Base-by-base conservation (phyloP, 2,329 filamentous ascomycete genomes). In the Aspergillus pseudonomiae region DNA sequence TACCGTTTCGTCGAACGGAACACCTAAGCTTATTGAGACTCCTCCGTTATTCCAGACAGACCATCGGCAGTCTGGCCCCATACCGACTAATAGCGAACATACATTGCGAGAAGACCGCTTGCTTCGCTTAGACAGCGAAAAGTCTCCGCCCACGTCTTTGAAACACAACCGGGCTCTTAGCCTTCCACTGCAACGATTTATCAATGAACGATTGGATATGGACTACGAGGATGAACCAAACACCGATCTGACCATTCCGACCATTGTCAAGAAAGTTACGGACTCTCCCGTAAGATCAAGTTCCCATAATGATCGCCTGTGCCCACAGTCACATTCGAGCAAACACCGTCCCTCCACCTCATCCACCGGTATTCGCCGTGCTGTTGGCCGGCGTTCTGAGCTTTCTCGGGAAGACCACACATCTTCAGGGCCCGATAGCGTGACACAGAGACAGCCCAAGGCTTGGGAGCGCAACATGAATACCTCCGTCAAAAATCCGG, bases 141-240 rank as follows among this genome's bases (percentile, higher is more conserved):
- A 72, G 53, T 39, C 70, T 5, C 65, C 68, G 28, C 64, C 67
- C 26, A 61, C 70, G 4, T 50, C 66, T 1, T 71, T 75, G 26
- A 65, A 71, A n/a, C 73, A 75, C 50, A 74, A 66, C 55, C 69
- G 75, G 30, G 68, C 73, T 0, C 74, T 78, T 11, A 79, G 77
- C 63, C 63, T 79, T 48, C 77, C 77, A 24, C 65, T 79, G 12
- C 73, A 78, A 62, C 74, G 77, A 3, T 79, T 79, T 46, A 79
- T 80, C 54, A 78, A 78, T 50, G 78, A 79, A 52, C 68, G 76
- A 19, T 43, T 74, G 12, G 71, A 76, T n/a, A 54, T 74, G 21
- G 69, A 72, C 30, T 70, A 73, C 57, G 71, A 70, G 26, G 60
- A 63, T 39, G 68, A 69, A 21, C 53, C 62, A 14, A 60, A 50